Conservation (phyloP, 1,139 yeast genomes). For the Yamadazyma taylorii region DNA sequence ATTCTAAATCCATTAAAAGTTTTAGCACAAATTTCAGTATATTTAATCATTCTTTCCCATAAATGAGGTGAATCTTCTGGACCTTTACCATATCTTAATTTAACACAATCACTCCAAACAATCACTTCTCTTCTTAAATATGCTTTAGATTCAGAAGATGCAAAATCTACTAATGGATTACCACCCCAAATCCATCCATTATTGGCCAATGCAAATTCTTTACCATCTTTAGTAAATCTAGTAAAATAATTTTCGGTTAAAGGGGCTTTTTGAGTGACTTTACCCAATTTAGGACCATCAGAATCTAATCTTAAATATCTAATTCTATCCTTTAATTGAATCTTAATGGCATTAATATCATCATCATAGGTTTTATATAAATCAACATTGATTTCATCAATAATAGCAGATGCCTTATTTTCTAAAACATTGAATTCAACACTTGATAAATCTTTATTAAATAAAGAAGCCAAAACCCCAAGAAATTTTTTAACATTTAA, state of each 20-base stretch:
- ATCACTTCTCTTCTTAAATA: conserved; percentile 90
- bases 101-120: conserved; percentile 97
- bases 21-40: conserved; percentile 72
- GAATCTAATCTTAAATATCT: conserved; percentile 73
- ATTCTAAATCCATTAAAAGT: conserved; percentile 86
- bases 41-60: conserved; percentile 86
- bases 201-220: conserved; percentile 75
- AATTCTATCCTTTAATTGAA: conserved; percentile 73
- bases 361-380: conserved; percentile 75
- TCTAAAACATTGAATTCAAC: conserved; percentile 32
- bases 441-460: conserved; percentile 34
- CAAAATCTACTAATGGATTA: conserved; percentile 90
- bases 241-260: conserved; percentile 88
- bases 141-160: conserved; percentile 74
- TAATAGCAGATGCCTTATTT: conserved; percentile 48
- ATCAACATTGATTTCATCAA: conserved; percentile 77
- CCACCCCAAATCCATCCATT: conserved; percentile 99
- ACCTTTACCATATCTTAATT: conserved; percentile 75
- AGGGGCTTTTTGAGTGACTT: conserved; percentile 55
- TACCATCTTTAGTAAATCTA: conserved; percentile 57
- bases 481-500: conserved; percentile 54
- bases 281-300: conserved; percentile 78
- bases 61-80: conserved; percentile 84
- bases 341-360: conserved; percentile 63
- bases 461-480: conserved; percentile 35